Conservation (phyloP, 2,329 filamentous ascomycete genomes). For the Ceratocystiopsis minuta region DNA sequence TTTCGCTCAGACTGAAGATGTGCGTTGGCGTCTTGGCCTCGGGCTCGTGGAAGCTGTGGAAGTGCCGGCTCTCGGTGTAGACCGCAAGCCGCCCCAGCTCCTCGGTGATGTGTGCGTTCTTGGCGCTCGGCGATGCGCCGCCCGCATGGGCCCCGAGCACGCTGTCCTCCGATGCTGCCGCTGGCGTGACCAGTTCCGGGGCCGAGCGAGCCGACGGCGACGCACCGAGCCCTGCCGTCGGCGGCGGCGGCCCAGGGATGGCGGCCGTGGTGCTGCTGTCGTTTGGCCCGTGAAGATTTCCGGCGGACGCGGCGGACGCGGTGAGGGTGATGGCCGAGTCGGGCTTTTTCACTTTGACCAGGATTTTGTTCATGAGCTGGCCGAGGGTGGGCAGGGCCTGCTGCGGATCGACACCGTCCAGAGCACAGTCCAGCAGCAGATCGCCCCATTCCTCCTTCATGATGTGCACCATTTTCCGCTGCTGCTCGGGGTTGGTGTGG, state of each 20-base stretch:
- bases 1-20: conserved; percentile 82
- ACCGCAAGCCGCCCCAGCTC: conserved; percentile 58
- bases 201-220: conserved; percentile 8
- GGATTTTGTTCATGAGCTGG: conserved; percentile 60
- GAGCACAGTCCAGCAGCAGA: conserved; percentile 45
- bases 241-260: no score
- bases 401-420: conserved; percentile 30
- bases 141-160: no score
- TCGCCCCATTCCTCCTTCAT: conserved; percentile 79
- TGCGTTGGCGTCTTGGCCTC: conserved; percentile 40
- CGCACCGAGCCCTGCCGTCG: conserved; percentile 2
- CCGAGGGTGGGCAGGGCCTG: conserved; percentile 49
- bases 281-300: not conserved
- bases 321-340: not conserved
- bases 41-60: conserved; percentile 51
- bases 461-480: conserved; percentile 82
- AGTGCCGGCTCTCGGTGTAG: conserved; percentile 76
- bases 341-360: conserved; percentile 61
- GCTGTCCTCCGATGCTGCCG: no score
- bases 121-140: not conserved
- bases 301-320: not conserved
- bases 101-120: conserved; percentile 38
- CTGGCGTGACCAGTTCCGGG: no score
- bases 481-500: conserved; percentile 65
- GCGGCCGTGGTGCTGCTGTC: conserved; percentile 6